A percentile compares a stretch with the other conserved stretches of the same genome.
Evolutionary conservation across 2,329 filamentous ascomycete species (phyloP).

Genomic region (Colletotrichum tropicale): DNA sequence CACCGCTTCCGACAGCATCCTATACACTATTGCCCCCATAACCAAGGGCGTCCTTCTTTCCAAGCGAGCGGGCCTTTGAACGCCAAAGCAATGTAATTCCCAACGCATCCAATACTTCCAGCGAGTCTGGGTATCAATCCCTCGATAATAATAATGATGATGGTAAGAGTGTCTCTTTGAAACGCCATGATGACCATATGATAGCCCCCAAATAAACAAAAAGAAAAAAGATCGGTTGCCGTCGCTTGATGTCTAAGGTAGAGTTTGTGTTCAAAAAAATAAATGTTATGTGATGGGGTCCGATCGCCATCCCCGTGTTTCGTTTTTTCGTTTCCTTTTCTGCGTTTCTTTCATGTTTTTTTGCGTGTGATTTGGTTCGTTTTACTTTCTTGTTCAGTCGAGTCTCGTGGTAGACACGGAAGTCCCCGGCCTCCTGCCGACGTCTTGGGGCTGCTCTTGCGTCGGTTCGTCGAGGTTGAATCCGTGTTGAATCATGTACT

Average conservation of each 20-base stretch:
- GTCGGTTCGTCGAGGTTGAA: constrained; percentile 12
- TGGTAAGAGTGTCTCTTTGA: not conserved
- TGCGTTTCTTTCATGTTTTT: not conserved
- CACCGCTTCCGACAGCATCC: not conserved
- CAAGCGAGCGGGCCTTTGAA: not conserved
- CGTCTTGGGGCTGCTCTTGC: not conserved
- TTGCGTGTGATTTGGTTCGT: not conserved
- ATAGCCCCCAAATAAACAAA: not conserved
- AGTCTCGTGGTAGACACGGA: constrained; percentile 13
- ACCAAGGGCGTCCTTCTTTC: not conserved
- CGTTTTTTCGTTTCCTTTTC: constrained; percentile 3
- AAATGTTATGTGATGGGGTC: not conserved
- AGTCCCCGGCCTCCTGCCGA: not conserved
- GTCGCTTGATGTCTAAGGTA: constrained; percentile 9
- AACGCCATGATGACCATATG: not conserved
- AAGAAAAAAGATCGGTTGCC: not conserved
- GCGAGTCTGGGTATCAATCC: constrained; percentile 21
- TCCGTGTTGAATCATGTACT: constrained; percentile 12
- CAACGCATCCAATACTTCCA: not conserved
- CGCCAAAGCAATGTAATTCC: not conserved
- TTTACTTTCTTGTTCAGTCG: not conserved
- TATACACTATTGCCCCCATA: not conserved
- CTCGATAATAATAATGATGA: not conserved
- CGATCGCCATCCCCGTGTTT: not conserved
- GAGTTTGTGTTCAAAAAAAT: not conserved